Percentiles rank a stretch among this genome's conserved stretches.
Conservation (phyloP, 495 filamentous ascomycete species). For the Aspergillus egyptiacus region DNA sequence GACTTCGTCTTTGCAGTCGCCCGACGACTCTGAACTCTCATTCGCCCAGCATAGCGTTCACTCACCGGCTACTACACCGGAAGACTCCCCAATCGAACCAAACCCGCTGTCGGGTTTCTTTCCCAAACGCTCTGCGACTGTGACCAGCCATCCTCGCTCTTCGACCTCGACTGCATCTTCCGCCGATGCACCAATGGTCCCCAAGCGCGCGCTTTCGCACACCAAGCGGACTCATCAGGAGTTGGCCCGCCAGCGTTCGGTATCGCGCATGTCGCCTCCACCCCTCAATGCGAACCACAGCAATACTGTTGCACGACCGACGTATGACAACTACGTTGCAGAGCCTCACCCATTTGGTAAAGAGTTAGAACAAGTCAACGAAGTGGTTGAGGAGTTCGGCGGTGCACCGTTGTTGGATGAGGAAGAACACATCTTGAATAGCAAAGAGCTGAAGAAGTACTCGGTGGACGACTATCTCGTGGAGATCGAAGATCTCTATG, state of each 20-base stretch:
- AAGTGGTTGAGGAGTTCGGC: constrained; percentile 81
- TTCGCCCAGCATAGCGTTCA: constrained; percentile 51
- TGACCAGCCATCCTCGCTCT: constrained; percentile 37
- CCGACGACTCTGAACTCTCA: constrained; percentile 58
- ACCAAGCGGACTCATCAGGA: constrained; percentile 72
- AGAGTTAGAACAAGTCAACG: constrained; percentile 48
- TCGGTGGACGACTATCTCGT: constrained; percentile 73
- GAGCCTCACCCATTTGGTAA: constrained; percentile 47
- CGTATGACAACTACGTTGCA: constrained; percentile 40
- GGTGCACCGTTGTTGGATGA: constrained; percentile 57
- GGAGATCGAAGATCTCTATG: constrained; percentile 70
- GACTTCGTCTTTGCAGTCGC: constrained; percentile 48
- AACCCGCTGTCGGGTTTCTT: constrained; percentile 81
- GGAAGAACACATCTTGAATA: constrained; percentile 61
- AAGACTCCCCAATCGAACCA: constrained; percentile 63
- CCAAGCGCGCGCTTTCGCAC: constrained; percentile 72
- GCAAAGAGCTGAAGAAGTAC: constrained; percentile 67
- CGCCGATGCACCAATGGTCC: constrained; percentile 57
- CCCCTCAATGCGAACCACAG: constrained; percentile 32
- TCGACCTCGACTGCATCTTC: constrained; percentile 41
- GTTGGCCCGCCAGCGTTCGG: constrained; percentile 61
- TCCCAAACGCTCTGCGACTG: constrained; percentile 43
- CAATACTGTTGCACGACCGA: constrained; percentile 31
- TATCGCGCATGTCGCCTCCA: constrained; percentile 43
- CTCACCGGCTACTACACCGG: constrained; percentile 63